Evolutionary conservation across 495 filamentous ascomycete genomes (phyloP), one percentile per base, ranked within the genome.

Genomic region (Penicillium arizonense): DNA sequence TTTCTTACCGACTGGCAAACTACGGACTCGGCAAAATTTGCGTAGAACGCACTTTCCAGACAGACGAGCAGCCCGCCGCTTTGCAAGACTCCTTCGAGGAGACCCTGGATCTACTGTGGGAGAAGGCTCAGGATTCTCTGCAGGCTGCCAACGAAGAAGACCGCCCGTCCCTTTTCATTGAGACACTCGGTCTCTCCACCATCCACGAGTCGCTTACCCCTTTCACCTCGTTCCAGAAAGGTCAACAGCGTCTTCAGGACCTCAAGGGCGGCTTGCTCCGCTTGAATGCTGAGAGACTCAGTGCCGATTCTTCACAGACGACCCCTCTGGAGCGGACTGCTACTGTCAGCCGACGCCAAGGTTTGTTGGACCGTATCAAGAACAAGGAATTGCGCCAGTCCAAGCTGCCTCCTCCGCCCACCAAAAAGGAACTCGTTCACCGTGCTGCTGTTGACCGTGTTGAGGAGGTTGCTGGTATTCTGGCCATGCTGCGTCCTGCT

Each of bases 171-270:
- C 16, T 59, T 0, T 68, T 73, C 43, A 34, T 71, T 1, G 67
- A 63, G 32, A 69, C 64, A 14, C 59, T 77, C 14, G 70, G 67
- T 37, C 51, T 74, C 21, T 58, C 67, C 21, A 34, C 59, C 0
- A 66, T 77, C 37, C 67, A 76, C 47, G 75, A 75, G 43, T 75
- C 69, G 12, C 66, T 77, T 50, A 65, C 71, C 7, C 75, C 75
- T 0, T 70, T 76, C 35, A 65, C 71, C 5, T 49, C 67, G 5
- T 71, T 76, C 49, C 68, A 72, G 13, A 75, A 74, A 51, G 75
- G 75, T 5, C 73, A 76, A 57, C 73, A 76, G 60, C 69, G 75
- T 34, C 56, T 77, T 41, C 75, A 77, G 48, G 75, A 77, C 50
- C 34, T 77, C 58, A 72, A 63, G 60, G 68, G 69, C 10, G 73